Percentiles rank a stretch among this genome's conserved stretches.
These are phyloP conservation scores for Lathyrus tuberosus DNA, from an alignment of 306 rosid species.

Conservation along the genomic window DNA sequence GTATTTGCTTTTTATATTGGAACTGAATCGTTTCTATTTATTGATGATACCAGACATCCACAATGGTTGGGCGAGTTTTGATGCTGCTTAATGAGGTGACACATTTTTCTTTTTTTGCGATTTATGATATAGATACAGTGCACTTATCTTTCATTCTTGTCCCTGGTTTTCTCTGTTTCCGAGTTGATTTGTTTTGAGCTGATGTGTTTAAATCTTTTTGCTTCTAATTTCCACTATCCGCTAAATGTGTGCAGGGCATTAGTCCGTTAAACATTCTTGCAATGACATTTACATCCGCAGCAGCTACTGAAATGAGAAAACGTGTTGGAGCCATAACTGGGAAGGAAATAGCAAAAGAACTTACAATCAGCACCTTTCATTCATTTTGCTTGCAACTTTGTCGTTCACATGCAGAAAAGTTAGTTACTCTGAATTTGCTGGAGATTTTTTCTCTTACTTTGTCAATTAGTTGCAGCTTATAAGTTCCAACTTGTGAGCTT, in stretches of 20 bases:
- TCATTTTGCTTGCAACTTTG: conserved; percentile 96
- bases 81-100: conserved; percentile 86
- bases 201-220: conserved; percentile 19
- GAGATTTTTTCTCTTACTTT: conserved; percentile 21
- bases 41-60: conserved; percentile 73
- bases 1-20: conserved; percentile 23
- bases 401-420: conserved; percentile 90
- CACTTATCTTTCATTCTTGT: conserved; percentile 24
- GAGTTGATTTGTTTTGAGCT: conserved; percentile 12
- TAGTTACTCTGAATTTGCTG: conserved; percentile 36
- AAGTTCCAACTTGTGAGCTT: conserved; percentile 34
- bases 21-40: conserved; percentile 43
- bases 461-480: conserved; percentile 7
- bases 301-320: conserved; percentile 96
- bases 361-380: conserved; percentile 94
- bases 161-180: conserved; percentile 14
- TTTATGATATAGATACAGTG: conserved; percentile 21
- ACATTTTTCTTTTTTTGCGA: conserved; percentile 18
- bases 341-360: conserved; percentile 75
- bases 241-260: conserved; percentile 59
- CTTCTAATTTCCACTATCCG: conserved; percentile 33
- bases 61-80: conserved; percentile 94
- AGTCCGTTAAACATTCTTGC: conserved; percentile 78
- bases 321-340: conserved; percentile 86
- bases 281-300: conserved; percentile 96